Base-by-base conservation (phyloP, 352 stramenopile species). In the Achlya hypogyna region DNA sequence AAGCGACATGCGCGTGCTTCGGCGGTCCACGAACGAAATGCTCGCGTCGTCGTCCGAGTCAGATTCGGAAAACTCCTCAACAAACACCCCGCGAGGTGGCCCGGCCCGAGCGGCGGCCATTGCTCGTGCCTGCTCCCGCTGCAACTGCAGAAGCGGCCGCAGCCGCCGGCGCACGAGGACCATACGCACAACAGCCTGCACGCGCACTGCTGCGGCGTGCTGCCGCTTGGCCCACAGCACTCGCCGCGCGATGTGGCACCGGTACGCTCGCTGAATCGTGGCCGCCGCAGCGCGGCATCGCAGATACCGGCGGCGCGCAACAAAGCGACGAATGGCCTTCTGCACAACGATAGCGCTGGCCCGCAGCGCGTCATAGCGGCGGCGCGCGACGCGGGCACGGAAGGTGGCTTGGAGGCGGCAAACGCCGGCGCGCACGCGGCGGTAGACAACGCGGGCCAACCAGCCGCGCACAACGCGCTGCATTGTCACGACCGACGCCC, bases 401-500 rank as follows among this genome's bases (percentile, higher is more conserved):
- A 52, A 64, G 3, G 54, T 64, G 16, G 54, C 45, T 35, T 64
- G 54, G 25, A 64, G 45, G 22, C 20, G 45, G 4, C 51, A 22
- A 22, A 64, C 22, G 1, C 31, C 54, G 0, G 14, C 18, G 35
- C 40, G 40, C 1, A 25, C 8, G 2, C 54, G 54, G 0, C 54
- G 35, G 54, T 64, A 64, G 8, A 51, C 31, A 6, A 64, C 54
- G 10, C 84, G 84, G 18, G 81, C 84, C 27, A 88, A 75, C 47
- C 82, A 88, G 0, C 82, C 85, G 34, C 85, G 85, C 54, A 89
- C 72, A 18, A 88, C 58, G 10, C 76, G 81, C 69, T 94, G 85
- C 6, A 64, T 64, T 34, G 45, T 25, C 25, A 64, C 22, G 20
- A 64, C 54, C 1, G 31, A 14, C 31, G 22, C 18, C 18, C 54